Evolutionary conservation across 208 protist species (phyloP), one percentile per base, ranked within the genome.

Genomic region (Leishmania martiniquensis): DNA sequence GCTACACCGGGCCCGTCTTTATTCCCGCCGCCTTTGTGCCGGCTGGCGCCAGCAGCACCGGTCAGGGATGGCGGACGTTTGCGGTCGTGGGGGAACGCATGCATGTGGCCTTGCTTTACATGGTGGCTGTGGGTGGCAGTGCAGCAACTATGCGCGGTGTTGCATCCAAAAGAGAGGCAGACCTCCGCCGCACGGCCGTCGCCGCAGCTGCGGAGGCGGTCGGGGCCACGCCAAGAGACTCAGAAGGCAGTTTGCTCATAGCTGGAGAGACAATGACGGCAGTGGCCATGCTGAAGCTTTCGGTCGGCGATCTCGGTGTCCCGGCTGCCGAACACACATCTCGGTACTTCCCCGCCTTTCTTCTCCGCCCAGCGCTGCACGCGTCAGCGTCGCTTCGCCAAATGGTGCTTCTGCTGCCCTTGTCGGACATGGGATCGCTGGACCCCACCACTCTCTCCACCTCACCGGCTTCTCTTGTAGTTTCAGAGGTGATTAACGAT

Each of bases 41-140:
- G 10, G 57, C 78, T 4, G 82, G 25, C 39, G 62, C 39, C 69
- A 47, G 47, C 62, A 54, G 29, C 59, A 66, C 63, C 60, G 77
- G 66, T 25, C 70, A 79, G 29, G 79, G 81, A 37, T 96, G 92
- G 92, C 69, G 70, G 10, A 76, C 79, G 37, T 94, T 89, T 82
- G 90, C 90, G 55, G 91, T 96, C 51, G 84, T 84, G 12, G 90
- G 90, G 37, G 92, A 96, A 75, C 81, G 85, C 34, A 92, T 96
- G 89, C 87, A 84, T 44, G 92, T 92, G 39, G 81, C 84, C 29
- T 66, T 95, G 72, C 79, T 96, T 39, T 96, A 94, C 71, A 87
- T 86, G 55, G 83, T 89, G 4, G 78, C 90, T 9, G 84, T 96
- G 13, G 92, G 86, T 54, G 89, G 80, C 29, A 96, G 92, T 75